phyloP scores from a whole-genome alignment of 2,329 filamentous ascomycete genomes.

The Colletotrichum sp. region DNA sequence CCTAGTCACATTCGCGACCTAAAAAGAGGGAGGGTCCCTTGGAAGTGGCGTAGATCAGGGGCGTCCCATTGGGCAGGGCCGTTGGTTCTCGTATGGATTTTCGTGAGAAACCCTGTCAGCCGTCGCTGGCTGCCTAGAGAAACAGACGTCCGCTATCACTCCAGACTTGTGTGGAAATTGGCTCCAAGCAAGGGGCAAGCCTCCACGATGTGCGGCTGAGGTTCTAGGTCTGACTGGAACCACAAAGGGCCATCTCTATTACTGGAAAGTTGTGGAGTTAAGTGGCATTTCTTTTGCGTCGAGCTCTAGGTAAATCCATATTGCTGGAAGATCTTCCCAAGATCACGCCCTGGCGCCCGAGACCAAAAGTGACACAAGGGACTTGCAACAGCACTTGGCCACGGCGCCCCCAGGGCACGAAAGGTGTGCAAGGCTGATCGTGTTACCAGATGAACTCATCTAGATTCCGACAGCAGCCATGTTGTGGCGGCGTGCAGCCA shows the following conservation, averaged over 20 bases:
- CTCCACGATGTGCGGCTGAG: not conserved
- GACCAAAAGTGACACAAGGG: not conserved
- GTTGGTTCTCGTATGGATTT: constrained; percentile 1
- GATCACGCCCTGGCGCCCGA: not conserved
- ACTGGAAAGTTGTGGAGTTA: not conserved
- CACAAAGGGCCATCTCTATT: not conserved
- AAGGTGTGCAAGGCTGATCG: not conserved
- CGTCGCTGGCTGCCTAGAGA: constrained; percentile 8
- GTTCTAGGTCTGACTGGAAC: not conserved
- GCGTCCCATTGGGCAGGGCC: not conserved
- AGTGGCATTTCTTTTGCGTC: not conserved
- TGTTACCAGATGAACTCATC: not conserved
- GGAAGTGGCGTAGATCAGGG: not conserved
- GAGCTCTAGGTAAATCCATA: not conserved
- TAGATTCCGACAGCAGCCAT: not conserved
- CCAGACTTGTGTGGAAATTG: not conserved
- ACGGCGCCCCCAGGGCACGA: not conserved
- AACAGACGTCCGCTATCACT: not conserved
- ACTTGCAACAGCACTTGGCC: not conserved
- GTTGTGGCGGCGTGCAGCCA: not conserved
- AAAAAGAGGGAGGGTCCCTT: not conserved
- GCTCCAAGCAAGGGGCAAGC: not conserved
- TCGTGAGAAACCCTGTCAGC: not conserved
- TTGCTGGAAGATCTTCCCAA: not conserved
- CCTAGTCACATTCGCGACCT: not conserved